Evolutionary conservation across 2,329 filamentous ascomycete species (phyloP).

Genomic region (Aspergillus fischeri): DNA sequence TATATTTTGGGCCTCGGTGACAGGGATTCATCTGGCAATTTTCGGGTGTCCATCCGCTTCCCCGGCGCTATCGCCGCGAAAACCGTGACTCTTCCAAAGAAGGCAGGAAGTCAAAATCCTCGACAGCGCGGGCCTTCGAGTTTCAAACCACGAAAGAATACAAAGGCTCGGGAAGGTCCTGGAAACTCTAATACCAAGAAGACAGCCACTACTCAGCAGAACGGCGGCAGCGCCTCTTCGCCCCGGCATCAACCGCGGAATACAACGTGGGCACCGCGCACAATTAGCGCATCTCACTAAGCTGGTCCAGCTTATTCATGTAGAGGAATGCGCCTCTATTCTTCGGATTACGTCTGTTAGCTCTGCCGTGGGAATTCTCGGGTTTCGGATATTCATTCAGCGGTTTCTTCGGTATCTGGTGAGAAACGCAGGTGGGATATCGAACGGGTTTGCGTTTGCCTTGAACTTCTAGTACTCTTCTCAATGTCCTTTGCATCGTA

Average conservation of each 20-base stretch:
- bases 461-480: constrained; percentile 16
- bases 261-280: constrained; percentile 26
- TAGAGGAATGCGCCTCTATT: constrained; percentile 3
- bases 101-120: constrained; percentile 19
- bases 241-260: constrained; percentile 24
- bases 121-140: constrained; percentile 26
- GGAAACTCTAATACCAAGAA: constrained; percentile 25
- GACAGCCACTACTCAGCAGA: constrained; percentile 19
- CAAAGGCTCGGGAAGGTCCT: constrained; percentile 28
- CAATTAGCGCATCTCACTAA: constrained; percentile 21
- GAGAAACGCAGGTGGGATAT: constrained; percentile 18
- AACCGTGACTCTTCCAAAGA: constrained; percentile 36
- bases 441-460: constrained; percentile 15
- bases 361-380: constrained; percentile 8
- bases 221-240: constrained; percentile 18
- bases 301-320: constrained; percentile 1
- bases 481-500: constrained; percentile 15
- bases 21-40: constrained; percentile 33
- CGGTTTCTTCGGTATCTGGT: constrained; percentile 19
- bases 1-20: constrained; percentile 39
- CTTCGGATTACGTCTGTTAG: neutral
- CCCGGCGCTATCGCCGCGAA: constrained; percentile 45
- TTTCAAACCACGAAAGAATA: constrained; percentile 28
- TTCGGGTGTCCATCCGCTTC: constrained; percentile 43
- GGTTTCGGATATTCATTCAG: constrained; percentile 18